Evolutionary conservation across 2,329 filamentous ascomycete species (phyloP), one percentile per base, ranked within the genome.

Genomic region (Xylaria sp.): DNA sequence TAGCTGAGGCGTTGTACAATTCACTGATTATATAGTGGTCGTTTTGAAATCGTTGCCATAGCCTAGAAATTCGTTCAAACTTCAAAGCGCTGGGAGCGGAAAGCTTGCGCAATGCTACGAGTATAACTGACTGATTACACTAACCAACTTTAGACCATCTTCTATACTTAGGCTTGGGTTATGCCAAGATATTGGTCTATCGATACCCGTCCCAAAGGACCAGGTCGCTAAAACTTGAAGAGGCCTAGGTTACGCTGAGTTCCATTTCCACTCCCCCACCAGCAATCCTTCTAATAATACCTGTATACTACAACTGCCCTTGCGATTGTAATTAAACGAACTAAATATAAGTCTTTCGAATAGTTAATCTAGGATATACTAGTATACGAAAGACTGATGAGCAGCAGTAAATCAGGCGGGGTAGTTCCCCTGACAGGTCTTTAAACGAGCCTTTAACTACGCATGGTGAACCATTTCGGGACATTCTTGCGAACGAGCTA

Each of bases 401-500:
- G 23, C 6, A 18, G 35, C 18, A 23, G 23, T 32, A 12, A 23
- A 13, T 2, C 6, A 37, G 29, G 32, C 29, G 53, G 53, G n/a
- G 29, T 16, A 37, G 5, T 13, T 5, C 12, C 13, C 13, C 10
- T 25, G 25, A 32, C 5, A 9, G 32, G 44, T 18, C 32, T 35
- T 42, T 21, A 58, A 29, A 9, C 12, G 23, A 58, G 9, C 35
- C 48, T 37, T 47, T 35, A 47, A 27, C 63, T 37, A 60, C 35
- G 55, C 35, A 50, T n/a, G 37, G 35, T 35, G 21, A 40, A 27
- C 71, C 70, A 12, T 68, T 72, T 73, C 53, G 63, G 70, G 71
- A 68, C 65, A 73, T 69, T 65, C 71, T 72, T 73, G 71, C 71
- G 71, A 73, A 60, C 42, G 57, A 44, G 25, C 58, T 23, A 35